Evolutionary conservation across 2,329 filamentous ascomycete genomes (phyloP).

Genomic region (Thyridium curvatum): DNA sequence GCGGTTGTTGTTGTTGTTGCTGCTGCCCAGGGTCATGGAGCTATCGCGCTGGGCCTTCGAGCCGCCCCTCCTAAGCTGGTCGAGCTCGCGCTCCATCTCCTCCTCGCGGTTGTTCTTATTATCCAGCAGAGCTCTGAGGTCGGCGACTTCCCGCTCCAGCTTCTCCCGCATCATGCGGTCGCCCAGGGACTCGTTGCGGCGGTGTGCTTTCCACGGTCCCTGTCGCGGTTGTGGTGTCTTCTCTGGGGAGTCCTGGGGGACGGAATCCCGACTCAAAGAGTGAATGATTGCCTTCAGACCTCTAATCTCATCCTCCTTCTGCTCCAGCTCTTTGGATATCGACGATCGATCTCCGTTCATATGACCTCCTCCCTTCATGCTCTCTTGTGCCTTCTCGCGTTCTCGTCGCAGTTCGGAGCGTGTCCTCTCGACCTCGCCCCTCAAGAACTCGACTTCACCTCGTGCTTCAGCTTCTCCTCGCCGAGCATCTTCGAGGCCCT

Average conservation of each 20-base stretch:
- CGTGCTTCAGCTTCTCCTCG: constrained; percentile 92
- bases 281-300: constrained; percentile 98
- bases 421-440: constrained; percentile 90
- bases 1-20: constrained; percentile 40
- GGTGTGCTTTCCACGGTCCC: constrained; percentile 30
- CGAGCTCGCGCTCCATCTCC: constrained; percentile 78
- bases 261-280: constrained; percentile 75
- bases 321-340: constrained; percentile 71
- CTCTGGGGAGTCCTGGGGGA: constrained; percentile 33
- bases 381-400: constrained; percentile 70
- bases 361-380: constrained; percentile 43
- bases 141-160: constrained; percentile 73
- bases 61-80: constrained; percentile 49
- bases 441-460: constrained; percentile 90
- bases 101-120: constrained; percentile 70
- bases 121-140: constrained; percentile 68
- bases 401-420: constrained; percentile 83
- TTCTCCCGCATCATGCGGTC: constrained; percentile 58
- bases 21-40: constrained; percentile 41
- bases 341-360: constrained; percentile 30
- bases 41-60: constrained; percentile 40
- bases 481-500: constrained; percentile 90
- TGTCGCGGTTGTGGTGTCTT: constrained; percentile 24
- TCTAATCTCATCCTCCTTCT: constrained; percentile 95
- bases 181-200: constrained; percentile 43